These are phyloP conservation scores for Plenodomus lindquistii DNA, from an alignment of 2,329 filamentous ascomycete species.

Conservation along the genomic window DNA sequence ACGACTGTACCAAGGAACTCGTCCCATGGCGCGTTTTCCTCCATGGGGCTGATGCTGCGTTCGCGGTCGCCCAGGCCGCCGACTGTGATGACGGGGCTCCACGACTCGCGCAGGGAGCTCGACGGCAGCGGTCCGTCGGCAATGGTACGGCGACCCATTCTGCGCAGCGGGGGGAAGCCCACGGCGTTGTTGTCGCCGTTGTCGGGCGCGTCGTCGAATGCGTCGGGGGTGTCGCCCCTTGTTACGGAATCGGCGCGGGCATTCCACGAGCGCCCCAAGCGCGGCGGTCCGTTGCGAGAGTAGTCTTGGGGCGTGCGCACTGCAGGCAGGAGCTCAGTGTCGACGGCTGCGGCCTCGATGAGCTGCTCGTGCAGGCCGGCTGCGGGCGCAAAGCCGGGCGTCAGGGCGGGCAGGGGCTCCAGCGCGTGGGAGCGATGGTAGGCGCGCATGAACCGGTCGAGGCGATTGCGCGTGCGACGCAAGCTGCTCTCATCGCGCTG, in stretches of 20 bases:
- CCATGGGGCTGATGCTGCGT: conserved; percentile 73
- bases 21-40: conserved; percentile 68
- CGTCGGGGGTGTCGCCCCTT: conserved; percentile 7
- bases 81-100: conserved; percentile 46
- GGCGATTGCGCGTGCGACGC: conserved; percentile 13
- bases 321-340: neutral
- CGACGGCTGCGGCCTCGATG: too few relatives aligned
- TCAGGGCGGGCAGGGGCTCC: conserved; percentile 29
- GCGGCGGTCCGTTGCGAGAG: conserved; percentile 1
- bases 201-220: conserved; percentile 24
- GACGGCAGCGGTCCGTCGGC: conserved; percentile 41
- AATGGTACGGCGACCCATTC: conserved; percentile 45
- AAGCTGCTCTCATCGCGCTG: conserved; percentile 17
- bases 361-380: conserved; percentile 4
- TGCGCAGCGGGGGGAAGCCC: conserved; percentile 41
- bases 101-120: conserved; percentile 44
- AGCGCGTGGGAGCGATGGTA: neutral
- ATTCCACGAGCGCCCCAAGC: conserved; percentile 17
- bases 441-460: conserved; percentile 17
- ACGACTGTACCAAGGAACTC: conserved; percentile 78
- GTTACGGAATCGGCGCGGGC: conserved; percentile 5
- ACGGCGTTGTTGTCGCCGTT: conserved; percentile 32
- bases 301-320: neutral
- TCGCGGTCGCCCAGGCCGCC: conserved; percentile 85
- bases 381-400: conserved; percentile 42